phyloP scores from a whole-genome alignment of 768 basidiomycete genomes.

The Mycena epipterygia region DNA sequence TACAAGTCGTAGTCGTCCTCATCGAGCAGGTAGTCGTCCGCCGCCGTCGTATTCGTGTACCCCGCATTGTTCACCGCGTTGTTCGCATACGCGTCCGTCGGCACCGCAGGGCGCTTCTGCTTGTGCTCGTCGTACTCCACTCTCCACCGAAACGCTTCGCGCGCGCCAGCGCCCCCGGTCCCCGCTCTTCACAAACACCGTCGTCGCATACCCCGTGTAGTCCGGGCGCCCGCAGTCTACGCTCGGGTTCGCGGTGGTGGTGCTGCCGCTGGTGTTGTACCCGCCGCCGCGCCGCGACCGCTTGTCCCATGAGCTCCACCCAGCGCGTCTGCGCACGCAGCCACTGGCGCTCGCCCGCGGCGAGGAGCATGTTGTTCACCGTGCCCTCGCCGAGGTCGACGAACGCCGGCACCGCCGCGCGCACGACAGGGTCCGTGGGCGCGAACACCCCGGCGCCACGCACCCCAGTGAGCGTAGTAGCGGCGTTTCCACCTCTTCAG shows the following conservation, averaged over 20 bases:
- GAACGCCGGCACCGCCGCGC: no score
- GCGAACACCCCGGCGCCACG: constrained; percentile 35
- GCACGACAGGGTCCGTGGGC: constrained; percentile 74
- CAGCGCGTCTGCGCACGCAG: constrained; percentile 74
- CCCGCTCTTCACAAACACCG: constrained; percentile 29
- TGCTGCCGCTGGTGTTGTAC: constrained; percentile 33
- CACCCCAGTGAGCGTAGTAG: constrained; percentile 58
- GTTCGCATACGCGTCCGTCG: neutral
- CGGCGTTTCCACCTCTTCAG: no score
- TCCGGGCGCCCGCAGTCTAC: no score
- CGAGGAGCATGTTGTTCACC: constrained; percentile 66
- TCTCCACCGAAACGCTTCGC: neutral
- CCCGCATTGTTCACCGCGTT: constrained; percentile 18
- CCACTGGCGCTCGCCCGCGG: constrained; percentile 82
- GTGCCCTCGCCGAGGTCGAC: no score
- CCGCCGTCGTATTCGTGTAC: constrained; percentile 5
- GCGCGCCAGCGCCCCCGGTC: constrained; percentile 5
- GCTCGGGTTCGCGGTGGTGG: constrained; percentile 31
- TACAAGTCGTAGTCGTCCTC: constrained; percentile 61
- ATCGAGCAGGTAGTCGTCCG: constrained; percentile 27
- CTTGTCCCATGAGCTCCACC: constrained; percentile 78
- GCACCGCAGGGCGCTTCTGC: no score
- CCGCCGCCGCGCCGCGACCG: constrained; percentile 61
- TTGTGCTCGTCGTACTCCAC: no score
- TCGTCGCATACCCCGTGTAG: constrained; percentile 7